phyloP scores from a whole-genome alignment of 306 rosid genomes.

The Citrullus colocynthis region DNA sequence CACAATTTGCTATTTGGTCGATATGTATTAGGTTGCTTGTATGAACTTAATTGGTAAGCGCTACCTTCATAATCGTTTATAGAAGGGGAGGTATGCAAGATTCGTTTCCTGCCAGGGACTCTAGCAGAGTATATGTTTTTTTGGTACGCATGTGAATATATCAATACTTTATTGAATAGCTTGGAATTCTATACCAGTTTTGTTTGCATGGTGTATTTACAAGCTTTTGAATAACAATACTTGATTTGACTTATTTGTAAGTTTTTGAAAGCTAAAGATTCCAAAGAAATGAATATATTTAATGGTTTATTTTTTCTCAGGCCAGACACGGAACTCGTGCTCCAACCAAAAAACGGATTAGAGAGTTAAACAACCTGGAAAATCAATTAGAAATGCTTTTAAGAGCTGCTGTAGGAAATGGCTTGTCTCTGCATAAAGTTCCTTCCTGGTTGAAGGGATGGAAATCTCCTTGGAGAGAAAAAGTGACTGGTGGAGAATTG shows the following conservation, averaged over 20 bases:
- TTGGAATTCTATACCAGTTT: not conserved
- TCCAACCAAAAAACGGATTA: slow-evolving; percentile 73
- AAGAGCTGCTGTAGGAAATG: slow-evolving; percentile 35
- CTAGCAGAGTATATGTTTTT: not conserved
- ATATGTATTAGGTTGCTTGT: not conserved
- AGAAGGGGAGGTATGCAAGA: not conserved
- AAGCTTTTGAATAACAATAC: not conserved
- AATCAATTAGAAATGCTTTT: slow-evolving; percentile 37
- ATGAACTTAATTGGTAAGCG: not conserved
- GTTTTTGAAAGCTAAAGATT: not conserved
- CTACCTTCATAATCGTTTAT: not conserved
- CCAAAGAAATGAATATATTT: not conserved
- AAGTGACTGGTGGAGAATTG: slow-evolving; percentile 61
- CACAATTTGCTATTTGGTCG: not conserved
- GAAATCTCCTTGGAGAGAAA: slow-evolving; percentile 88
- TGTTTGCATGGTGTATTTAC: not conserved
- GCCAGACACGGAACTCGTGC: slow-evolving; percentile 95
- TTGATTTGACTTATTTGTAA: not conserved
- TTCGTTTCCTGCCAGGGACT: not conserved
- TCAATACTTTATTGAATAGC: not conserved
- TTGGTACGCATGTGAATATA: not conserved
- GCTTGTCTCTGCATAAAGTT: slow-evolving; percentile 31
- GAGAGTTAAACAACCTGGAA: slow-evolving; percentile 41
- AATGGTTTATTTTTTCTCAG: slow-evolving; percentile 27
- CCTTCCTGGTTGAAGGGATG: slow-evolving; percentile 73